phyloP scores from a whole-genome alignment of 2,329 filamentous ascomycete species.

The Rhytidhysteron rufulum region DNA sequence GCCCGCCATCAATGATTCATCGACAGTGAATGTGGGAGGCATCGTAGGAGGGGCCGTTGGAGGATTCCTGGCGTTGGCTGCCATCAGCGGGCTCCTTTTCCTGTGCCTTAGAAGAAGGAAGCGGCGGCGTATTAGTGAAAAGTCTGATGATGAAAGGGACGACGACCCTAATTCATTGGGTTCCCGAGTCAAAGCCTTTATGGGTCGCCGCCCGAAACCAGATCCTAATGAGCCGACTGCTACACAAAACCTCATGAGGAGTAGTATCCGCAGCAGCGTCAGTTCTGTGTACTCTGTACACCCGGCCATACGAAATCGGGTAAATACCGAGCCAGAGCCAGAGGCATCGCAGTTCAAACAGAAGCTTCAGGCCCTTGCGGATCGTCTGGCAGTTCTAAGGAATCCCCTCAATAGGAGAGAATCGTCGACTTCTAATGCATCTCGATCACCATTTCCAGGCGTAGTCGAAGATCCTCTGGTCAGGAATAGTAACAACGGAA shows the following conservation, averaged over 20 bases:
- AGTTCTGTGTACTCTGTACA: constrained; percentile 30
- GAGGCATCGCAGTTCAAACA: constrained; percentile 19
- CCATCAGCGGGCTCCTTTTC: constrained; percentile 29
- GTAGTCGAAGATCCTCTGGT: constrained; percentile 22
- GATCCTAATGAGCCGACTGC: constrained; percentile 25
- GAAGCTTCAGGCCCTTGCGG: constrained; percentile 20
- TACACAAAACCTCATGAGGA: constrained; percentile 21
- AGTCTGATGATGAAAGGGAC: constrained; percentile 8
- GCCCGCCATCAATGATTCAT: constrained; percentile 15
- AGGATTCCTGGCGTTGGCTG: constrained; percentile 26
- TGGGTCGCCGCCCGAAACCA: constrained; percentile 18
- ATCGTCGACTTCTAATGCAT: constrained; percentile 16
- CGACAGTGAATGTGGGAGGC: constrained; percentile 22
- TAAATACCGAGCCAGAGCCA: constrained; percentile 27
- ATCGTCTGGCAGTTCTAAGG: constrained; percentile 28
- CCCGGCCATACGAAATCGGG: constrained; percentile 19
- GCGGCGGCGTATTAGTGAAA: constrained; percentile 15
- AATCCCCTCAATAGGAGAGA: constrained; percentile 29
- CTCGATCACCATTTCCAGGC: constrained; percentile 21
- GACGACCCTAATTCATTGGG: too few species aligned
- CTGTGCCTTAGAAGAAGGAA: constrained; percentile 30
- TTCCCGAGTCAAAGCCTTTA: too few species aligned
- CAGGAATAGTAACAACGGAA: constrained; percentile 15
- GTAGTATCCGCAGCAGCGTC: constrained; percentile 24
- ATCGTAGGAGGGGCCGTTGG: constrained; percentile 34